phyloP scores from a whole-genome alignment of 306 rosid species.

The Gillenia trifoliata region DNA sequence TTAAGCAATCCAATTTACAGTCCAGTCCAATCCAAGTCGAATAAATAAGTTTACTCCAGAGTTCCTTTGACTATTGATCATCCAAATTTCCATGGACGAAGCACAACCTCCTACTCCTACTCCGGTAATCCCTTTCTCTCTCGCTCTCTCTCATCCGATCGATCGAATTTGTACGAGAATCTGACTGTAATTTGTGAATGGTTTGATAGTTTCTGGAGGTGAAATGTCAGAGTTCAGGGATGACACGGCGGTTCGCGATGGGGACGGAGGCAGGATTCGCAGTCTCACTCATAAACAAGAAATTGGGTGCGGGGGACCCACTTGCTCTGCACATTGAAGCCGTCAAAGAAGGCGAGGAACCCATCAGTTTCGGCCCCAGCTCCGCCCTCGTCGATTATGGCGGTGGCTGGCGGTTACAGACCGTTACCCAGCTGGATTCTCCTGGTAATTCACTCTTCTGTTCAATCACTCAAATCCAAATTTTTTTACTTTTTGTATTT shows the following conservation, averaged over 20 bases:
- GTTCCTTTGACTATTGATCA: no score
- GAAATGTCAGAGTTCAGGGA: no score
- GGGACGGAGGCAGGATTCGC: conserved; percentile 73
- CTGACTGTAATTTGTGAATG: no score
- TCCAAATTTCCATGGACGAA: conserved; percentile 6
- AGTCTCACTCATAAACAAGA: conserved; percentile 48
- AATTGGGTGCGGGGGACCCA: conserved; percentile 23
- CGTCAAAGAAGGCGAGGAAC: conserved; percentile 53
- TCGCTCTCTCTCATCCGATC: not conserved
- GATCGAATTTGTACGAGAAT: no score
- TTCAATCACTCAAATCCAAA: not conserved
- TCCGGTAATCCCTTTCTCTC: not conserved
- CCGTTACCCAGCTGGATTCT: conserved; percentile 34
- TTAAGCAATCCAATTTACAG: no score
- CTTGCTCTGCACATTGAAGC: conserved; percentile 59
- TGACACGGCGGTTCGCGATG: conserved; percentile 59
- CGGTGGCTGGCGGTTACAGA: conserved; percentile 54
- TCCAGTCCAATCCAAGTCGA: no score
- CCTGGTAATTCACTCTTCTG: conserved; percentile 9
- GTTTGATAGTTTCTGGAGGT: no score
- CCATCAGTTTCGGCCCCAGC: conserved; percentile 68
- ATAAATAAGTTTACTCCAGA: no score
- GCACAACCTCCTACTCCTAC: conserved; percentile 2
- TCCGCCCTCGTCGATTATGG: no score
- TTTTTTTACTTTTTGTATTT: not conserved